Evolutionary conservation across 257 asterid species (phyloP), one percentile per base, ranked within the genome.

Genomic region (Jasminum sambac): DNA sequence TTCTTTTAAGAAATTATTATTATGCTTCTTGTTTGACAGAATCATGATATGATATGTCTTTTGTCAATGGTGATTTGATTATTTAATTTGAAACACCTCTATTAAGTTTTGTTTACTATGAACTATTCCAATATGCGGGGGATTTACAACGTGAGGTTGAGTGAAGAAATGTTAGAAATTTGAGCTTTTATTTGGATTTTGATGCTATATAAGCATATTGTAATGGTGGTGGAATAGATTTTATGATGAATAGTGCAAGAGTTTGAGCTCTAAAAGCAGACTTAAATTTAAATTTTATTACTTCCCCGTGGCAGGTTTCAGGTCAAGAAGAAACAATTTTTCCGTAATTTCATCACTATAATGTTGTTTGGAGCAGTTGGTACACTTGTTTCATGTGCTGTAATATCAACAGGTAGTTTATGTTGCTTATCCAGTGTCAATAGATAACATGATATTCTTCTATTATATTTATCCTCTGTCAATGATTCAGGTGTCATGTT

Each of bases 281-380:
- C 5, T 19, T 21, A n/a, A n/a, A n/a, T n/a, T 55, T 55, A 55
- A 68, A 1, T 11, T 25, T 63, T 12, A 66, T 12, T 26, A 37
- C 50, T 59, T 59, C 57, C 66, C 38, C 14, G 24, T 72, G 23
- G 12, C 86, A 82, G 86, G 71, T 82, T 82, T 41, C 86, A 78
- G 77, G 86, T 82, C 52, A 82, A 82, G 76, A 82, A 82, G 81
- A 82, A 82, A 76, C 81, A 82, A 30, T 82, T 82, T 76, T 82
- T 82, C 42, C 83, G 82, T n/a, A 82, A 82, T 73, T 82, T 82
- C 72, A 72, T 75, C 11, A 82, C 86, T n/a, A 82, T 82, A 62
- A 76, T 67, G 79, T 67, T 82, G 66, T 82, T 82, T 30, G 86
- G 83, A 69, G 86, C 86, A 30, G 67, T 82, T 60, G 86, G 86